Evolutionary conservation across 1,284 basidiomycete species (phyloP).

Genomic region (Erythrobasidium hasegawianum): DNA sequence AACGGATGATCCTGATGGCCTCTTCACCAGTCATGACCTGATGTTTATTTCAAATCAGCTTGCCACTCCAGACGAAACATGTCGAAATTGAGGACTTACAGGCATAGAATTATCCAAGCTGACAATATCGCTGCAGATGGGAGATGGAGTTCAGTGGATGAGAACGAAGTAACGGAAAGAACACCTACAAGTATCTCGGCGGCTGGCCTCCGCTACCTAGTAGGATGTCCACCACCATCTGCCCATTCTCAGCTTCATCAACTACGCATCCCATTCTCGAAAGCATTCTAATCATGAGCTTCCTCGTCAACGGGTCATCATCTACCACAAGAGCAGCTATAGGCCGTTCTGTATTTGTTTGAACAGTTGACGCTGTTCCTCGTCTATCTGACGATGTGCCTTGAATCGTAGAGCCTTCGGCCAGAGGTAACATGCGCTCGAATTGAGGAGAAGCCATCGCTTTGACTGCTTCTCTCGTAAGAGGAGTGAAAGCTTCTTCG

Average conservation of each 20-base stretch:
- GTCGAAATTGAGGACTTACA: not conserved
- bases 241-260: conserved; percentile 79
- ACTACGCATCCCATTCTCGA: conserved; percentile 72
- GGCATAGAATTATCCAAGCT: conserved; percentile 48
- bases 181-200: not conserved
- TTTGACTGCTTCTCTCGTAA: conserved; percentile 19
- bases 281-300: conserved; percentile 75
- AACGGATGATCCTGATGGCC: conserved; percentile 35
- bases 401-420: not conserved
- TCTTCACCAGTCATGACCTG: conserved; percentile 39
- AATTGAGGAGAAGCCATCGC: conserved; percentile 5
- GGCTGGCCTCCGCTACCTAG: conserved; percentile 46
- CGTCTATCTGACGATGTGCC: conserved; percentile 1
- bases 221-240: conserved; percentile 71
- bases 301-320: conserved; percentile 66
- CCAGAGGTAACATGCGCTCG: conserved; percentile 7
- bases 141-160: not conserved
- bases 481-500: conserved; percentile 31
- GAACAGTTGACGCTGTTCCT: conserved; percentile 14
- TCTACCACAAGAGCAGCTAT: conserved; percentile 52
- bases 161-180: no score
- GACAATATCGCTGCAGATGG: conserved; percentile 16
- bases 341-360: conserved; percentile 40
- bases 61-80: not conserved
- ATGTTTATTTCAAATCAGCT: not conserved